These are phyloP conservation scores for Exutisphaerella laricina DNA, from an alignment of 2,329 filamentous ascomycete species.

Conservation along the genomic window DNA sequence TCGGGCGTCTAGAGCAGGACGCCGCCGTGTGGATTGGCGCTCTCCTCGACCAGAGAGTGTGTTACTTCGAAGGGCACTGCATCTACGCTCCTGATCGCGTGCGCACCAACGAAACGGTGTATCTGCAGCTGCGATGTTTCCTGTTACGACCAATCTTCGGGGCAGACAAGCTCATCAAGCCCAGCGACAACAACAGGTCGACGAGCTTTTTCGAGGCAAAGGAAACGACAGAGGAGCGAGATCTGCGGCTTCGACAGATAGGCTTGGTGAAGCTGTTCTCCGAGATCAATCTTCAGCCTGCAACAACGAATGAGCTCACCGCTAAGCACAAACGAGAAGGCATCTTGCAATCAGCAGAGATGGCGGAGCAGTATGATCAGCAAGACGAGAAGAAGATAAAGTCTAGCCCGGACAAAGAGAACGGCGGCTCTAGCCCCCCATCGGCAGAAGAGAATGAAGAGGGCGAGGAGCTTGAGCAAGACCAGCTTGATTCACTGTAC, in stretches of 20 bases:
- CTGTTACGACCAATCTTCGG: conserved; percentile 71
- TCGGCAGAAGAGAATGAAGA: conserved; percentile 67
- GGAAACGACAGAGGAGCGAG: conserved; percentile 79
- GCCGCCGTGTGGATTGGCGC: conserved; percentile 87
- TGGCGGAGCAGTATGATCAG: conserved; percentile 64
- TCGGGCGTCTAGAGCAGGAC: conserved; percentile 82
- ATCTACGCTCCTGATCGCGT: conserved; percentile 83
- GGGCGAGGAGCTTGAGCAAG: conserved; percentile 85
- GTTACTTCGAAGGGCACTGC: conserved; percentile 77
- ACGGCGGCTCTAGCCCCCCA: conserved; percentile 50
- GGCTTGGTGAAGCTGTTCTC: conserved; percentile 83
- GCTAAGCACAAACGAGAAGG: conserved; percentile 77
- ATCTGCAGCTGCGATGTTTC: conserved; percentile 76
- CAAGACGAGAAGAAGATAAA: conserved; percentile 53
- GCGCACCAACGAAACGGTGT: conserved; percentile 89
- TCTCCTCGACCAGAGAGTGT: conserved; percentile 83
- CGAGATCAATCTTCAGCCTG: conserved; percentile 77
- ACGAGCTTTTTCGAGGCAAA: conserved; percentile 74
- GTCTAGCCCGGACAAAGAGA: conserved; percentile 31
- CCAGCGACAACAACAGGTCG: conserved; percentile 63
- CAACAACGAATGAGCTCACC: conserved; percentile 65
- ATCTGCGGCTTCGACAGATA: conserved; percentile 76
- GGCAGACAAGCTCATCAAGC: conserved; percentile 54
- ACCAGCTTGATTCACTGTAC: conserved; percentile 89
- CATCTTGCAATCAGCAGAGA: conserved; percentile 79